phyloP scores from a whole-genome alignment of 352 stramenopile species.

The Globisporangium camurandrum region DNA sequence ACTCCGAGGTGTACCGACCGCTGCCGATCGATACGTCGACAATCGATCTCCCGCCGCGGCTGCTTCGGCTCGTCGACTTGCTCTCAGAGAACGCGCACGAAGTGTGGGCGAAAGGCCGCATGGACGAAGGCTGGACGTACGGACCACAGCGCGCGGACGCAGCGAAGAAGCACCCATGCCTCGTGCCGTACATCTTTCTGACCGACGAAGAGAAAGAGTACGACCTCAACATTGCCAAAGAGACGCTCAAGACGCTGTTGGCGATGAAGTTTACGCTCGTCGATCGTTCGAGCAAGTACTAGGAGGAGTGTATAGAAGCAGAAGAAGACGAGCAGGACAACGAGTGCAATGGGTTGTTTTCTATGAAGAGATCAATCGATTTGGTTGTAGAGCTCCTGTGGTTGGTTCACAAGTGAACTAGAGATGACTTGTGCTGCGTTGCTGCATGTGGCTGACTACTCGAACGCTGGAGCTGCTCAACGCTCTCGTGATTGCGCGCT shows the following conservation, averaged over 20 bases:
- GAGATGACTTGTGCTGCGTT: too few relatives aligned
- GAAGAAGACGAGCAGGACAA: too few relatives aligned
- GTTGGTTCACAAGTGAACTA: too few relatives aligned
- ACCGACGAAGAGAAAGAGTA: slow-evolving; percentile 86
- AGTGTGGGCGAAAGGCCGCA: slow-evolving; percentile 80
- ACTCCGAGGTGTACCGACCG: slow-evolving; percentile 59
- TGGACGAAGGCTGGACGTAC: slow-evolving; percentile 86
- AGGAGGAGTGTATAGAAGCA: too few relatives aligned
- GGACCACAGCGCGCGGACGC: slow-evolving; percentile 68
- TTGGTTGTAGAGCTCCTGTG: too few relatives aligned
- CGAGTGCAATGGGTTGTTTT: too few relatives aligned
- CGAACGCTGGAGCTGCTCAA: too few relatives aligned
- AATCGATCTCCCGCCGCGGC: slow-evolving; percentile 49
- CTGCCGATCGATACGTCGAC: slow-evolving; percentile 71
- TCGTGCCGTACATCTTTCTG: slow-evolving; percentile 87
- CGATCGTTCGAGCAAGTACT: slow-evolving; percentile 58
- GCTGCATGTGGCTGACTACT: too few relatives aligned
- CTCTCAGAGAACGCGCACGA: slow-evolving; percentile 83
- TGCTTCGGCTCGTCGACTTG: slow-evolving; percentile 72
- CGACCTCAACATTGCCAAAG: slow-evolving; percentile 82
- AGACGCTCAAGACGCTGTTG: slow-evolving; percentile 84
- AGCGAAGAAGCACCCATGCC: slow-evolving; percentile 75
- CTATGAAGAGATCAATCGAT: too few relatives aligned
- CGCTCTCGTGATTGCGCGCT: too few relatives aligned
- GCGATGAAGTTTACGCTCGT: slow-evolving; percentile 83